Evolutionary conservation across 2,329 filamentous ascomycete genomes (phyloP).

Genomic region (Cordyceps pruinosa): DNA sequence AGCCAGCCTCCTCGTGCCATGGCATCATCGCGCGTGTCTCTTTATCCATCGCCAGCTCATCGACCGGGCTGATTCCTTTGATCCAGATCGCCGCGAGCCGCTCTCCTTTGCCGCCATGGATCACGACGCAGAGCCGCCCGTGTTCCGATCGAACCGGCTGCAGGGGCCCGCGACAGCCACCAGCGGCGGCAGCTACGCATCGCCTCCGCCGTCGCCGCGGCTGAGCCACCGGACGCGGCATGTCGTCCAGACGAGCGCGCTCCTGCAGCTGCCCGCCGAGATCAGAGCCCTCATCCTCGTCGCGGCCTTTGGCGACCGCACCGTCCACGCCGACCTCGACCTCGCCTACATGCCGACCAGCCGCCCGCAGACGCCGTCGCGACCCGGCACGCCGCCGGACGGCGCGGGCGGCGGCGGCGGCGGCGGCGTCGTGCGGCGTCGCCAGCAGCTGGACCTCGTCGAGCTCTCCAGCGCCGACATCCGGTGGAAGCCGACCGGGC

Average conservation of each 20-base stretch:
- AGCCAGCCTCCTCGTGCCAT: neutral
- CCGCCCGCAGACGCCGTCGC: neutral
- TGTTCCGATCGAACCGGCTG: neutral
- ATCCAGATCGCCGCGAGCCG: neutral
- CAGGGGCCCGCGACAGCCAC: neutral
- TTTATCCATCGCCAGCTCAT: neutral
- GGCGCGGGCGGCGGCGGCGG: neutral
- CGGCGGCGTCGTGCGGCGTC: neutral
- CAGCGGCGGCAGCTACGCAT: neutral
- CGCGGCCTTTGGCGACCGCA: slow-evolving; percentile 5
- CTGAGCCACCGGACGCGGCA: neutral
- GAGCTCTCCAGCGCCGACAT: neutral
- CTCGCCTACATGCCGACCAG: neutral
- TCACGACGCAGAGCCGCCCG: neutral
- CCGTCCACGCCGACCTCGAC: slow-evolving; percentile 7
- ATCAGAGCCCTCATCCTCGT: slow-evolving; percentile 1
- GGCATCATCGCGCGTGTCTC: neutral
- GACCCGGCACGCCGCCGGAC: neutral
- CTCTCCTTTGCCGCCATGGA: neutral
- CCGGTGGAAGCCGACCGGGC: neutral
- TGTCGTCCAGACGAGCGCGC: neutral
- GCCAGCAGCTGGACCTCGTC: neutral
- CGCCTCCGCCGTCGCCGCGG: neutral
- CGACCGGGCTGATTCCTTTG: neutral
- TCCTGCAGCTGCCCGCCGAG: neutral